Conservation (phyloP, 176 grass and related monocot genomes). For the Hordeum vulgare region DNA sequence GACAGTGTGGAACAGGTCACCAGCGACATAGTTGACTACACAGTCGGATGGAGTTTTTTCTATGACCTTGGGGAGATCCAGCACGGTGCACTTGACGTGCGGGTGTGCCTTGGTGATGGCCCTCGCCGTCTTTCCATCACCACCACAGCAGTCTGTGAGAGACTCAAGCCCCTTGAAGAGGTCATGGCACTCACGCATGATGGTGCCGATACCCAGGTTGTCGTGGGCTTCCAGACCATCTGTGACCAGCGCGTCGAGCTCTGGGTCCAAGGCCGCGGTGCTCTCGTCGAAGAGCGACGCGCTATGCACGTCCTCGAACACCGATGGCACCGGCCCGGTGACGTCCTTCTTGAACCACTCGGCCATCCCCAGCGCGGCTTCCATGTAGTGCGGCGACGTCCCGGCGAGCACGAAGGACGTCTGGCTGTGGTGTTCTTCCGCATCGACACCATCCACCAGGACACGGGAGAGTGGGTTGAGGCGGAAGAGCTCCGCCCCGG, state of each 20-base stretch:
- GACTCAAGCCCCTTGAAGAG: conserved; percentile 20
- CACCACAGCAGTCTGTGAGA: conserved; percentile 35
- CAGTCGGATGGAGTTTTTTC: neutral
- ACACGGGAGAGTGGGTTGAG: conserved; percentile 13
- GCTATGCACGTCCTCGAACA: conserved; percentile 3
- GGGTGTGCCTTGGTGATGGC: conserved; percentile 28
- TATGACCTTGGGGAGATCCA: conserved; percentile 38
- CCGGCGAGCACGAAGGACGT: neutral
- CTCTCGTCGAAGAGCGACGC: neutral
- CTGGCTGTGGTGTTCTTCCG: neutral
- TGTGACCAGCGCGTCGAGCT: conserved; percentile 11
- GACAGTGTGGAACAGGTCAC: conserved; percentile 42
- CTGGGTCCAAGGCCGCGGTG: neutral
- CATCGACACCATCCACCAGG: neutral
- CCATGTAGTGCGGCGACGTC: neutral
- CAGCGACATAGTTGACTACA: conserved; percentile 11
- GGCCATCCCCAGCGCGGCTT: neutral
- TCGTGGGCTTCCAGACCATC: neutral
- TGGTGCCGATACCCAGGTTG: neutral
- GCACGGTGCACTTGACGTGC: conserved; percentile 17
- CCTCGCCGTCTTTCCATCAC: conserved; percentile 21
- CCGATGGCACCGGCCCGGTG: neutral
- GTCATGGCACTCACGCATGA: neutral
- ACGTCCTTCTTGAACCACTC: conserved; percentile 37
- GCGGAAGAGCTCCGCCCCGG: neutral